Evolutionary conservation across 2,329 filamentous ascomycete genomes (phyloP), one percentile per base, ranked within the genome.

Genomic region (Diaporthe citri): DNA sequence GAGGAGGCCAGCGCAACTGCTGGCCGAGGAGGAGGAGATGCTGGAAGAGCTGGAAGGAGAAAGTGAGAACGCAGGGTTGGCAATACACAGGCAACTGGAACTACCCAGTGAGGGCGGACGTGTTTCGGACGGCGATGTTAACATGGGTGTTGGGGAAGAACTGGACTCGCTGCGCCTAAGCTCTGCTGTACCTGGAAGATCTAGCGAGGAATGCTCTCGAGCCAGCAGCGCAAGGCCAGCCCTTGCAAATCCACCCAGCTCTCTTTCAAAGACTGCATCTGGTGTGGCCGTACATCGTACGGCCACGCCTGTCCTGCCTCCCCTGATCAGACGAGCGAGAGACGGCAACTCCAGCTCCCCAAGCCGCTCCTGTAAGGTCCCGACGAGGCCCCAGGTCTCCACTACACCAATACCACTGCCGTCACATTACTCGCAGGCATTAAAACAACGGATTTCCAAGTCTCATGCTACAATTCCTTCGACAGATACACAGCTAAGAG

Each of bases 31-130:
- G n/a, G 76, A 78, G 70, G 77, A 77, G 20, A 71, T 71, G 17
- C 34, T 73, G 17, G 62, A 74, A 22, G 41, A 57, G 0, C 22
- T 73, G 56, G 25, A 78, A 28, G 69, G 72, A 43, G n/a, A 34
- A 4, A 79, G 77, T 2, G 79, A 78, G n/a, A 78, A 83, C 46
- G 76, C 77, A 5, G 82, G 82, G 8, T 31, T n/a, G 22, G 55
- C 25, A 28, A 80, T 85, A 62, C 78, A 71, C 12, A 78, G 76
- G 60, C 82, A 83, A 52, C 67, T 83, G 34, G 34, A 12, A 3
- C 13, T 9, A 13, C 20, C 17, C 15, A 28, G 25, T 25, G 77
- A 78, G 28, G 75, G 57, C 15, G 78, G 56, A 9, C 48, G 59
- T 41, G 56, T 43, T 25, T 55, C 55, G 6, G 74, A 77, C 15